Base-by-base conservation (phyloP, 1,284 basidiomycete species). In the Pholiota adiposa region DNA sequence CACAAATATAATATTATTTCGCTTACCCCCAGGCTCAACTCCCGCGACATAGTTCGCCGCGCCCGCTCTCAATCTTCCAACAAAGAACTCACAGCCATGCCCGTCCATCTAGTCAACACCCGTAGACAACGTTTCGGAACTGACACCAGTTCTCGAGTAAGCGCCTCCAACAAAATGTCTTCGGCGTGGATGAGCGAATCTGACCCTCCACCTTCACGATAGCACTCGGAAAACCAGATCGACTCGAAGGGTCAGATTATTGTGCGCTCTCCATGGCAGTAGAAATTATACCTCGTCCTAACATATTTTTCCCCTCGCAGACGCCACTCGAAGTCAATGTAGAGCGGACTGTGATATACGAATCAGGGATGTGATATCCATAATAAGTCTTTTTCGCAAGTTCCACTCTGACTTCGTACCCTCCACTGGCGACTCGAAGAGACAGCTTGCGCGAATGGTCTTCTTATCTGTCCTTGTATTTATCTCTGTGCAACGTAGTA, bases 21-120 rank as follows among this genome's bases (percentile, higher is more conserved):
- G 4, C 12, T 11, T 7, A 31, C 21, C 16, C 29, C 8, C 46
- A 72, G 72, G 7, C 51, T 72, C 18, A 72, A 71, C 58, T 69
- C 67, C 25, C 63, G 72, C 19, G 59, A 66, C 46, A 63, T 55
- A 3, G 65, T 72, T 38, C 65, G 71, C 33, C 68, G 61, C 9
- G 60, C 62, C n/a, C 63, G 64, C 6, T 66, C 64, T 9, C 34
- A 58, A 23, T 62, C 62, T 14, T 62, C 62, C 14, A 62, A n/a
- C n/a, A n/a, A 54, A 7, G 64, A 65, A 4, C 59, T 64, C 34
- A 40, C 25, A 29, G 56, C 48, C n/a, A 43, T 54, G 11, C 64
- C 63, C 9, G 63, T 61, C 3, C 54, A 64, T n/a, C 43, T 65
- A 18, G 40, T 61, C 36, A 62, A 65, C 34, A 49, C 56, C 6